These are phyloP conservation scores for Penicillium robsamsonii DNA, from an alignment of 495 filamentous ascomycete genomes.

Conservation along the genomic window DNA sequence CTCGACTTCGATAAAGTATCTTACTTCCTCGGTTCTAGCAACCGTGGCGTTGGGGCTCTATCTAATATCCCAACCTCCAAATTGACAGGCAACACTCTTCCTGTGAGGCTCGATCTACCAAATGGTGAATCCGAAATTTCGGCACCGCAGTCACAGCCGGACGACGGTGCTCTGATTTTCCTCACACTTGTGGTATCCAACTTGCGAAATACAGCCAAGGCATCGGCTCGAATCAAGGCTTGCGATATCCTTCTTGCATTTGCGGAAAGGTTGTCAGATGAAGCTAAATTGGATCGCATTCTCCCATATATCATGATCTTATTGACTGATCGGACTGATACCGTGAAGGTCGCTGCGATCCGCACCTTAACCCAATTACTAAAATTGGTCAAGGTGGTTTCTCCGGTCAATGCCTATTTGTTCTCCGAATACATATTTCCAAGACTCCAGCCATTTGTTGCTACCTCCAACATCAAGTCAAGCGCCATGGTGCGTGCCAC, in stretches of 20 bases:
- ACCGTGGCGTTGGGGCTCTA: conserved; percentile 20
- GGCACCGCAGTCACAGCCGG: conserved; percentile 36
- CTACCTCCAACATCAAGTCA: conserved; percentile 51
- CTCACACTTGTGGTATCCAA: conserved; percentile 83
- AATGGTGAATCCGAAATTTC: conserved; percentile 67
- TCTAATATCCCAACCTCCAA: conserved; percentile 25
- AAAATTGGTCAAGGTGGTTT: conserved; percentile 80
- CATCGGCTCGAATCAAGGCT: conserved; percentile 81
- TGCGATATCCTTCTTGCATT: conserved; percentile 94
- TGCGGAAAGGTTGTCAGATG: conserved; percentile 86
- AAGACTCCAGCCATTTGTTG: conserved; percentile 69
- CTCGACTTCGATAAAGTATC: conserved; percentile 97
- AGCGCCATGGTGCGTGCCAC: conserved; percentile 76
- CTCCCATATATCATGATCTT: conserved; percentile 84
- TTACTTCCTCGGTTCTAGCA: conserved; percentile 68
- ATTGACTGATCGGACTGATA: conserved; percentile 74
- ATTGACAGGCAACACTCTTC: conserved; percentile 51
- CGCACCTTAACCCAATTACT: conserved; percentile 84
- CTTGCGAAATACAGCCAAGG: conserved; percentile 81
- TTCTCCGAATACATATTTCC: conserved; percentile 95
- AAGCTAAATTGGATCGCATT: conserved; percentile 93
- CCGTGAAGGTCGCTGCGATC: conserved; percentile 81
- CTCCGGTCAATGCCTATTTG: conserved; percentile 90
- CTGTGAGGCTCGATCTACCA: conserved; percentile 85
- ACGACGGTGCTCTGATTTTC: conserved; percentile 93